Evolutionary conservation across 2,329 filamentous ascomycete species (phyloP), one percentile per base, ranked within the genome.

Genomic region (Colletotrichum godetiae): DNA sequence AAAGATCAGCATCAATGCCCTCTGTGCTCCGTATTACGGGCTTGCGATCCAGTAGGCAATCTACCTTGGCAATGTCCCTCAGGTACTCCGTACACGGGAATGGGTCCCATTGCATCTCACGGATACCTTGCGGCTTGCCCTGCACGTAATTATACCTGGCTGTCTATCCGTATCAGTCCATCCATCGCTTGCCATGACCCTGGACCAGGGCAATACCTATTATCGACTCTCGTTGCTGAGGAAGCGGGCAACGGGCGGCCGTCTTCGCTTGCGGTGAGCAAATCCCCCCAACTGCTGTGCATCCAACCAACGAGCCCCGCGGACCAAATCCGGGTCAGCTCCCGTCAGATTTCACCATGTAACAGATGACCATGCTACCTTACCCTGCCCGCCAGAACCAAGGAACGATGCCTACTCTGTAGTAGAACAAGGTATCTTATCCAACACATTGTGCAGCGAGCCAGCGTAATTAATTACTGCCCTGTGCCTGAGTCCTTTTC

Each of bases 181-280:
- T 49, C 37, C 24, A 61, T 49, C 37, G 37, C 37, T 42, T 42
- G 37, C 12, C 31, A n/a, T n/a, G n/a, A n/a, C n/a, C n/a, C n/a
- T n/a, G n/a, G n/a, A n/a, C n/a, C n/a, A n/a, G n/a, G n/a, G n/a
- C n/a, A n/a, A n/a, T n/a, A n/a, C n/a, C n/a, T n/a, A n/a, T n/a
- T n/a, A n/a, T n/a, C n/a, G 22, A 37, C 53, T 55, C 42, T 31
- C 8, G 15, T 72, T 62, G 52, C 63, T 53, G 46, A 68, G 65
- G 63, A 49, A 37, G 19, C 68, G 52, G n/a, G 31, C 29, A 52
- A 52, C 35, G 52, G 22, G 53, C 42, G 42, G 42, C 42, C 42
- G 42, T 69, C 22, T 69, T 69, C 66, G 58, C 22, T 62, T 72
- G 27, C 59, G 65, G 66, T 69, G 24, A 59, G 55, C 35, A 31